Conservation (phyloP, 2,329 filamentous ascomycete species). For the Colletotrichum liaoningense region DNA sequence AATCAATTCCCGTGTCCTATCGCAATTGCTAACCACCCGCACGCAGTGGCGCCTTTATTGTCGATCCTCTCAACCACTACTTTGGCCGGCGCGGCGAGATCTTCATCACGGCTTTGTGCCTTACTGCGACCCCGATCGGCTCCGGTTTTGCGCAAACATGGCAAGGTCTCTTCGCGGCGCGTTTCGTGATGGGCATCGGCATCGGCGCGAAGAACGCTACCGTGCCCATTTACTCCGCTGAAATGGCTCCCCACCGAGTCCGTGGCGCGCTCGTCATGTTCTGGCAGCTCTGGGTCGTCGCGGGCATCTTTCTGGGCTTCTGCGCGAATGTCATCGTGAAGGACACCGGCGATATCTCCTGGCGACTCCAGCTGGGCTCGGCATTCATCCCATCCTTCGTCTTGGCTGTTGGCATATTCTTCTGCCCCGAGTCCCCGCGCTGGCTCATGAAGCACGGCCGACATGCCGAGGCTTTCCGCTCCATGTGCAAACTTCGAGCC, state of each 20-base stretch:
- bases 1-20: no score
- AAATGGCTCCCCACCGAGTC: conserved; percentile 75
- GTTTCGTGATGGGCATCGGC: conserved; percentile 76
- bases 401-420: conserved; percentile 65
- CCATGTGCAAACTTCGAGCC: no score
- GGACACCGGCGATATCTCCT: conserved; percentile 63
- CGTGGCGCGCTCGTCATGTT: conserved; percentile 83
- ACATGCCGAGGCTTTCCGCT: conserved; percentile 59
- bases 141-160: conserved; percentile 70
- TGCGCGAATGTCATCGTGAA: conserved; percentile 65
- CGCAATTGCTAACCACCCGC: no score
- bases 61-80: conserved; percentile 72
- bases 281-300: conserved; percentile 43
- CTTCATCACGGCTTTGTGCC: conserved; percentile 71
- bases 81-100: conserved; percentile 76
- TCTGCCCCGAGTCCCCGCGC: conserved; percentile 58
- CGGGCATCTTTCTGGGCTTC: conserved; percentile 61
- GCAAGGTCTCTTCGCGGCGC: conserved; percentile 73
- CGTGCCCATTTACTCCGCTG: conserved; percentile 79
- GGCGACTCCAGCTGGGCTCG: conserved; percentile 72
- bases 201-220: conserved; percentile 74
- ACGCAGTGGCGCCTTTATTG: conserved; percentile 71
- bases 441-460: conserved; percentile 65
- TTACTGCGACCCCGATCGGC: conserved; percentile 69
- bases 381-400: conserved; percentile 67